These are phyloP conservation scores for Pleurotus citrinopileatus DNA, from an alignment of 768 basidiomycete species.

Conservation along the genomic window DNA sequence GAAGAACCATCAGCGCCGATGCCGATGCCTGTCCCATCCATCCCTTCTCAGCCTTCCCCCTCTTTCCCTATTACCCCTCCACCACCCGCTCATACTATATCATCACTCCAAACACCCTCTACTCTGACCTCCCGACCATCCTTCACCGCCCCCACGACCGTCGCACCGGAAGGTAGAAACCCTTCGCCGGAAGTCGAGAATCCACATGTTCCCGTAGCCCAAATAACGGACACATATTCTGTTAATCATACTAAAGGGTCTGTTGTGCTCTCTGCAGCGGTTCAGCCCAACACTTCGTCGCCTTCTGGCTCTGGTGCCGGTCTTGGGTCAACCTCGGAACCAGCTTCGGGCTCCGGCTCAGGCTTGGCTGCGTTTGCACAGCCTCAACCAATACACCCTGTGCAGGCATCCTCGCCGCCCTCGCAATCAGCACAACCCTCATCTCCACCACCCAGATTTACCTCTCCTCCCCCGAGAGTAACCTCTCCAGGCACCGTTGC, in stretches of 20 bases:
- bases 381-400: neutral
- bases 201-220: neutral
- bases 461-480: slow-evolving; percentile 5
- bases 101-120: neutral
- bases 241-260: neutral
- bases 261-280: neutral
- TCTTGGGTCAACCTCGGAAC: neutral
- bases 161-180: neutral
- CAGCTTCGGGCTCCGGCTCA: neutral
- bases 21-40: slow-evolving; percentile 1
- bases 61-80: neutral
- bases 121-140: neutral
- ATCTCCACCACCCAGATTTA: neutral
- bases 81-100: neutral
- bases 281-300: neutral
- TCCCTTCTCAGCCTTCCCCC: neutral
- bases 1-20: neutral
- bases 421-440: neutral
- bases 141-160: neutral
- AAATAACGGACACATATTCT: neutral
- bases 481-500: neutral
- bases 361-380: neutral
- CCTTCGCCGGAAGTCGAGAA: neutral
- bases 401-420: neutral
- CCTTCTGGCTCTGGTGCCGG: neutral